phyloP scores from a whole-genome alignment of 192 early-diverging fungal genomes.

The Coemansia sp. region DNA sequence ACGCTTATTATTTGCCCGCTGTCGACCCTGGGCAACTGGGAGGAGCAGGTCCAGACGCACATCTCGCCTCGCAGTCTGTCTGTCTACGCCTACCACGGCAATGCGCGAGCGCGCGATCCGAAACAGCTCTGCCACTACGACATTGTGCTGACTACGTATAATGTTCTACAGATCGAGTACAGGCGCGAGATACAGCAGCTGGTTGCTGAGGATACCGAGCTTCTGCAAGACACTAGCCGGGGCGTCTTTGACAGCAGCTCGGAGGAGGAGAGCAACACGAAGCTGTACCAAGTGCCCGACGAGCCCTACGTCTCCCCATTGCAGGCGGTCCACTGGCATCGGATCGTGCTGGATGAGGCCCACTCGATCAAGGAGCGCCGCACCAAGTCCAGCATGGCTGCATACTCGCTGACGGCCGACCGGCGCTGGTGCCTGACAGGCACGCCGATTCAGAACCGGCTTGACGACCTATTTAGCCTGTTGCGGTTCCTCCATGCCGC shows the following conservation, averaged over 20 bases:
- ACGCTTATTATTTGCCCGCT: constrained; percentile 77
- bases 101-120: constrained; percentile 49
- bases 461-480: constrained; percentile 87
- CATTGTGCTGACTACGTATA: constrained; percentile 77
- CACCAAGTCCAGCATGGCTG: constrained; percentile 76
- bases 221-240: not conserved
- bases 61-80: constrained; percentile 35
- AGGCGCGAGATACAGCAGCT: constrained; percentile 35
- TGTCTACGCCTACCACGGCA: constrained; percentile 68
- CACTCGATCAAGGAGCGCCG: constrained; percentile 87
- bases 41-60: constrained; percentile 66
- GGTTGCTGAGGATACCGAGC: constrained; percentile 1
- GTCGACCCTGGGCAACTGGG: constrained; percentile 74
- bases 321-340: constrained; percentile 73
- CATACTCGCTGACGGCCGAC: constrained; percentile 65
- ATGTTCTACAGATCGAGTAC: constrained; percentile 64
- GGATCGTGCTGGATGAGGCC: constrained; percentile 94
- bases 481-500: constrained; percentile 79
- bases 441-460: constrained; percentile 86
- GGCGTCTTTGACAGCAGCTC: constrained; percentile 34
- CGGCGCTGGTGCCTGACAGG: constrained; percentile 92
- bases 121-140: constrained; percentile 61
- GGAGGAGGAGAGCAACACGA: constrained; percentile 32
- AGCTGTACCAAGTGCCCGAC: constrained; percentile 33
- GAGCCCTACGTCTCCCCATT: constrained; percentile 51